These are phyloP conservation scores for Gloeophyllum trabeum DNA, from an alignment of 768 basidiomycete species.

Conservation along the genomic window DNA sequence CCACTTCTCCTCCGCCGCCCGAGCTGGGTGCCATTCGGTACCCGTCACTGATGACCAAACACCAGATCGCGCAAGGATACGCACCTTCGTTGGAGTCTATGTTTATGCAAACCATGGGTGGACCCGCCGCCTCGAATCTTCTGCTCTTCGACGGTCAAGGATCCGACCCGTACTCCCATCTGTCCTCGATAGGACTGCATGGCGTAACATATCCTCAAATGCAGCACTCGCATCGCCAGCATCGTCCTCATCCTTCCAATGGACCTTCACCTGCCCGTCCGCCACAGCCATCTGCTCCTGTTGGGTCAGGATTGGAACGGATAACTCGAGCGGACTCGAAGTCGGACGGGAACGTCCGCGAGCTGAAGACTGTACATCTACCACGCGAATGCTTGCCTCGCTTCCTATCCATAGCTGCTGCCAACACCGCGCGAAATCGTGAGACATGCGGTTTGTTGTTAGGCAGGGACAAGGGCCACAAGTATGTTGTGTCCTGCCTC, in stretches of 20 bases:
- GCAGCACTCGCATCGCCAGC: not conserved
- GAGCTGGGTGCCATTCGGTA: constrained; percentile 39
- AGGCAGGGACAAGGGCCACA: constrained; percentile 50
- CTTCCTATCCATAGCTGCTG: constrained; percentile 67
- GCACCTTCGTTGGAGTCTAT: constrained; percentile 68
- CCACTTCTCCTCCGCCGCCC: constrained; percentile 57
- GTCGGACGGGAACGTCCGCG: constrained; percentile 11
- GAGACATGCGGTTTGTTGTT: constrained; percentile 86
- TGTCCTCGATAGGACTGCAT: not conserved
- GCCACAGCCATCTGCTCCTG: constrained; percentile 9
- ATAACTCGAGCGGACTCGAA: constrained; percentile 16
- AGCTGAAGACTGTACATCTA: constrained; percentile 53
- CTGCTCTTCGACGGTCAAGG: too few relatives aligned
- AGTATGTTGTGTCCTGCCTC: constrained; percentile 67
- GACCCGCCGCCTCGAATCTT: too few relatives aligned
- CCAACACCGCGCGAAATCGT: constrained; percentile 66
- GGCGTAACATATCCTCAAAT: not conserved
- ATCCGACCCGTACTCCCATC: too few relatives aligned
- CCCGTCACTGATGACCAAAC: constrained; percentile 68
- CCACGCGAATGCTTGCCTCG: constrained; percentile 65
- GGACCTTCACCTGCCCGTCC: constrained; percentile 11
- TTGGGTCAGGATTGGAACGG: too few relatives aligned
- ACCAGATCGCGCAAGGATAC: constrained; percentile 72
- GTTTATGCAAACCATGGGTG: constrained; percentile 34
- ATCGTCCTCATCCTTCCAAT: constrained; percentile 4